Conservation (phyloP, 2,329 filamentous ascomycete species). For the Fusarium begoniae region DNA sequence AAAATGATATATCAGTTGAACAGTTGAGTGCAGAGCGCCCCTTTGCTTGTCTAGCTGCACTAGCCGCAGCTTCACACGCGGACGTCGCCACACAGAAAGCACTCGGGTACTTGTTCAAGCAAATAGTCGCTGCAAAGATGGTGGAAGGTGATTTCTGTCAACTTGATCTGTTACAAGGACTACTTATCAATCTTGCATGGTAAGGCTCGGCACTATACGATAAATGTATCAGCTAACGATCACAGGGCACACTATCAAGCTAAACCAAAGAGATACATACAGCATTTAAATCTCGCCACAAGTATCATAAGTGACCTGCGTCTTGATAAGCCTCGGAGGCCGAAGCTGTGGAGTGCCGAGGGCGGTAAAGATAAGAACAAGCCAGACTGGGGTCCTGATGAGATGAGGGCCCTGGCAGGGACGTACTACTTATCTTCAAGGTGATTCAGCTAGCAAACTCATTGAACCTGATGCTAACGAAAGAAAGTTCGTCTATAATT, state of each 20-base stretch:
- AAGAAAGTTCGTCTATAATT: slow-evolving; percentile 40
- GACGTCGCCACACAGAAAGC: slow-evolving; percentile 28
- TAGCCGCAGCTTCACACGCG: slow-evolving; percentile 35
- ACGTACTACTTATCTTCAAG: slow-evolving; percentile 45
- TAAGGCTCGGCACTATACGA: background rate
- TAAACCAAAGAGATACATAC: slow-evolving; percentile 41
- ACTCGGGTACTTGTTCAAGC: slow-evolving; percentile 40
- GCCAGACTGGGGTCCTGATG: slow-evolving; percentile 41
- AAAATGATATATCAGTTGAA: slow-evolving; percentile 1
- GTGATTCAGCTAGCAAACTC: background rate
- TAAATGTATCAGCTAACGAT: background rate
- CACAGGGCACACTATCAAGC: slow-evolving; percentile 47
- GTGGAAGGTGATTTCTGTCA: slow-evolving; percentile 30
- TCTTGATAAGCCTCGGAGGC: slow-evolving; percentile 40
- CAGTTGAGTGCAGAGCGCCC: slow-evolving; percentile 35
- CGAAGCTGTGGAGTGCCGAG: slow-evolving; percentile 41
- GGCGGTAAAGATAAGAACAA: slow-evolving; percentile 21
- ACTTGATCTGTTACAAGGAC: slow-evolving; percentile 44
- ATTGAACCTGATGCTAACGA: background rate
- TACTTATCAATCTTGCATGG: slow-evolving; percentile 46
- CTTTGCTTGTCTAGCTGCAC: slow-evolving; percentile 39
- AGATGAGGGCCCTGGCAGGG: slow-evolving; percentile 43
- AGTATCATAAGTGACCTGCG: slow-evolving; percentile 47
- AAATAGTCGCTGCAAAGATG: slow-evolving; percentile 33
- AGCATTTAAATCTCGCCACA: slow-evolving; percentile 42